Evolutionary conservation across 2,329 filamentous ascomycete species (phyloP).

Genomic region (Tolypocladium inflatum): DNA sequence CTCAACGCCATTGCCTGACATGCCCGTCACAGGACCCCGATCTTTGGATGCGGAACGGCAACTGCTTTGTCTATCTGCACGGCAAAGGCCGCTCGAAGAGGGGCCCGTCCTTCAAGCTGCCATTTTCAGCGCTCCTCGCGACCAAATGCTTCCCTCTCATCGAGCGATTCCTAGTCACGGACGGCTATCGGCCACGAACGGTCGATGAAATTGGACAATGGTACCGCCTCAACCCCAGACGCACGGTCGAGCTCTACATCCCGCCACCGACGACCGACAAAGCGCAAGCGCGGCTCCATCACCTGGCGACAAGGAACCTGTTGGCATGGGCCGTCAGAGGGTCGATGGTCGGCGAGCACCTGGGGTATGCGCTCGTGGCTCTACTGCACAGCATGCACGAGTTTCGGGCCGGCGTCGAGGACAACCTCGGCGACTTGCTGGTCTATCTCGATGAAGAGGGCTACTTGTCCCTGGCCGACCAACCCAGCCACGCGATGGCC

Average conservation of each 20-base stretch:
- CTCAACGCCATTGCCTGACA: neutral
- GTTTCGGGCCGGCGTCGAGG: constrained; percentile 42
- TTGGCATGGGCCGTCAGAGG: constrained; percentile 60
- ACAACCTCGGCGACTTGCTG: constrained; percentile 53
- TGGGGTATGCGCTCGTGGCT: constrained; percentile 54
- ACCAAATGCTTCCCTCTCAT: constrained; percentile 53
- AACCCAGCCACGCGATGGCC: constrained; percentile 59
- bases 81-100: constrained; percentile 53
- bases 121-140: constrained; percentile 45
- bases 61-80: constrained; percentile 63
- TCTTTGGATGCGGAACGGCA: constrained; percentile 57
- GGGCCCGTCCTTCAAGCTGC: constrained; percentile 59
- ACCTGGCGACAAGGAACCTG: constrained; percentile 63
- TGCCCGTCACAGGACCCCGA: constrained; percentile 51
- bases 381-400: constrained; percentile 57
- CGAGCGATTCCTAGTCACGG: constrained; percentile 34
- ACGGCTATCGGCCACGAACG: constrained; percentile 13
- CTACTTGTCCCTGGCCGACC: constrained; percentile 57
- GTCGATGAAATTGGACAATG: constrained; percentile 21
- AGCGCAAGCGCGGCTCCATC: constrained; percentile 49
- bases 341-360: constrained; percentile 56
- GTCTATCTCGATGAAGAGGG: constrained; percentile 59
- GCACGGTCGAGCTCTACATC: constrained; percentile 55
- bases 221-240: constrained; percentile 18
- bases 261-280: constrained; percentile 46